Base-by-base conservation (phyloP, 2,329 filamentous ascomycete species). In the Pestalotiopsis sp. region DNA sequence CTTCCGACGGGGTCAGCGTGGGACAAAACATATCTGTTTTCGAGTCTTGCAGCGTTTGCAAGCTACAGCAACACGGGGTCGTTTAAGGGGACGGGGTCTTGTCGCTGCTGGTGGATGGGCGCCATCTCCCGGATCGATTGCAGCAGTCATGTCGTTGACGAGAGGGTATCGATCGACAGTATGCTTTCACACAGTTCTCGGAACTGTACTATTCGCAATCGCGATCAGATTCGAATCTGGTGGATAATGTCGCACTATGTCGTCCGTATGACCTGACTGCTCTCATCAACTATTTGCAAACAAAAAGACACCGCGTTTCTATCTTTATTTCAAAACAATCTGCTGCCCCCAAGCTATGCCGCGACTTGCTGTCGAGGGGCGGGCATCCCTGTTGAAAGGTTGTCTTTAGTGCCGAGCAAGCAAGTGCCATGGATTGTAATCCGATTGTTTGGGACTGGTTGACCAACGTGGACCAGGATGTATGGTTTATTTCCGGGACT, bases 11-110 rank as follows among this genome's bases (percentile, higher is more conserved):
- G 38, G 20, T 57, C 26, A 22, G 58, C 22, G 26, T 30, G 67
- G 62, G 48, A 60, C 44, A n/a, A n/a, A 56, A 64, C 68, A 66
- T 65, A 70, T 70, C 67, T 73, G 71, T 59, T 73, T 73, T 40
- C 71, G 60, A 11, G 60, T 68, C 65, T 72, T 73, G 66, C 70
- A 73, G 17, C 71, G 39, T 52, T 70, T 71, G 55, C 71, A 72
- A 17, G 71, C 71, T 11, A 71, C 56, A 48, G 71, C 70, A 13
- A 73, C 71, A 38, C 71, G 60, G 57, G 71, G 65, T 44, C 70
- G 61, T 58, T 71, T 73, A 60, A 67, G 61, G n/a, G 59, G 66
- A n/a, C 66, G 66, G 10, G 65, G 26, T 52, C 39, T 64, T 24
- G 40, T 35, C 39, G 17, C 61, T 52, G 40, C 10, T 17, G n/a